phyloP scores from a whole-genome alignment of 495 filamentous ascomycete species.

The Penicillium canariense region DNA sequence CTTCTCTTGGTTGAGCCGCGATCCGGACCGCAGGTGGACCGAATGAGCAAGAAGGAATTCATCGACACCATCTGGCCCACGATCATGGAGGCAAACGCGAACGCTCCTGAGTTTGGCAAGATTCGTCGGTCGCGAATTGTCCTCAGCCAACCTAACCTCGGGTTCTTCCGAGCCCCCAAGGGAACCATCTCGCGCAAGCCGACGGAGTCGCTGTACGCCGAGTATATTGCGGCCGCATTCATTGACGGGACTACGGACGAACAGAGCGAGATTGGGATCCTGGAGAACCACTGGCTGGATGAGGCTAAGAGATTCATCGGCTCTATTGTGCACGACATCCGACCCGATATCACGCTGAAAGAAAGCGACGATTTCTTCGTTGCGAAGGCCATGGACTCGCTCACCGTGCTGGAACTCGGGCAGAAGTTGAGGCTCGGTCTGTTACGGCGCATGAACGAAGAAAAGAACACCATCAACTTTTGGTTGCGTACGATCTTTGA shows the following conservation, averaged over 20 bases:
- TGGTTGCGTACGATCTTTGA: conserved; percentile 19
- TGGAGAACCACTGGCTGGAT: conserved; percentile 17
- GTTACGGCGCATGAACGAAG: conserved; percentile 9
- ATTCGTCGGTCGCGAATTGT: conserved; percentile 18
- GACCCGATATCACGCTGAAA: conserved; percentile 5
- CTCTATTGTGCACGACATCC: conserved; percentile 16
- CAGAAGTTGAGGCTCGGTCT: conserved; percentile 15
- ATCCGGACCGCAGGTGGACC: conserved; percentile 8
- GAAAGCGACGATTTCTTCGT: conserved; percentile 19
- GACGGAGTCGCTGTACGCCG: conserved; percentile 16
- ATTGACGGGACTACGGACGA: conserved; percentile 17
- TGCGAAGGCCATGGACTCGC: conserved; percentile 15
- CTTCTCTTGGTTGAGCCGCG: conserved; percentile 15
- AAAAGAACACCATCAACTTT: conserved; percentile 17
- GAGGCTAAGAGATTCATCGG: conserved; percentile 19
- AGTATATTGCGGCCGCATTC: conserved; percentile 15
- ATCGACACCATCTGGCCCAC: conserved; percentile 26
- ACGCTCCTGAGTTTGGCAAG: conserved; percentile 21
- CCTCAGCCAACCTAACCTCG: conserved; percentile 16
- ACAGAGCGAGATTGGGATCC: conserved; percentile 14
- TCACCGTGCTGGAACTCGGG: conserved; percentile 15
- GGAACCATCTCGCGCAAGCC: conserved; percentile 16
- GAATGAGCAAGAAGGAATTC: conserved; percentile 19
- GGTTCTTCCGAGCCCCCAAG: conserved; percentile 16
- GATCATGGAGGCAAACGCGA: conserved; percentile 19